Conservation (phyloP, 192 early-diverging fungal genomes). For the Backusella australiensis region DNA sequence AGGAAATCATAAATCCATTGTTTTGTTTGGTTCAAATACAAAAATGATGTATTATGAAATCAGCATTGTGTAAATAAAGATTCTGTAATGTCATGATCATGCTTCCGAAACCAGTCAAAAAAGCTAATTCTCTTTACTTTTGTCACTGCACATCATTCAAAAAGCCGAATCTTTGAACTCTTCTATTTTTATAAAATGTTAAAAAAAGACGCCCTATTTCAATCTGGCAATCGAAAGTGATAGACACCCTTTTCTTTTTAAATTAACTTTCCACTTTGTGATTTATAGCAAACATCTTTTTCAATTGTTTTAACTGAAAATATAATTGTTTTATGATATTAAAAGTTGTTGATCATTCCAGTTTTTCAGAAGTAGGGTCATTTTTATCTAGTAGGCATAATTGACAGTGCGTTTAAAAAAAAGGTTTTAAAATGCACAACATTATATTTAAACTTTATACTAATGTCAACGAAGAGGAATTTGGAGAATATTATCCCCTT, state of each 20-base stretch:
- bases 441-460: not conserved
- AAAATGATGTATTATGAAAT: not conserved
- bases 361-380: no score
- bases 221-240: not conserved
- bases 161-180: not conserved
- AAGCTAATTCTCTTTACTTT: no score
- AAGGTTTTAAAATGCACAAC: not conserved
- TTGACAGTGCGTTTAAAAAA: no score
- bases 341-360: no score
- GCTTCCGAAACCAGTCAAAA: no score
- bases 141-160: not conserved
- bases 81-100: no score
- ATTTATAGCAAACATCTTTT: not conserved
- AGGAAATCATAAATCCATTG: not conserved
- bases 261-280: not conserved
- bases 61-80: not conserved
- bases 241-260: not conserved
- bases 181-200: not conserved
- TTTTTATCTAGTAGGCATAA: no score
- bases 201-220: not conserved
- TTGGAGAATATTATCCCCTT: not conserved
- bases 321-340: not conserved
- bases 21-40: not conserved
- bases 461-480: not conserved
- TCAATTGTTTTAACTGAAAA: not conserved